A percentile compares a stretch with the other conserved stretches of the same genome.
Evolutionary conservation across 345 rosid species (phyloP).

Genomic region (Eutrema heterophyllum): DNA sequence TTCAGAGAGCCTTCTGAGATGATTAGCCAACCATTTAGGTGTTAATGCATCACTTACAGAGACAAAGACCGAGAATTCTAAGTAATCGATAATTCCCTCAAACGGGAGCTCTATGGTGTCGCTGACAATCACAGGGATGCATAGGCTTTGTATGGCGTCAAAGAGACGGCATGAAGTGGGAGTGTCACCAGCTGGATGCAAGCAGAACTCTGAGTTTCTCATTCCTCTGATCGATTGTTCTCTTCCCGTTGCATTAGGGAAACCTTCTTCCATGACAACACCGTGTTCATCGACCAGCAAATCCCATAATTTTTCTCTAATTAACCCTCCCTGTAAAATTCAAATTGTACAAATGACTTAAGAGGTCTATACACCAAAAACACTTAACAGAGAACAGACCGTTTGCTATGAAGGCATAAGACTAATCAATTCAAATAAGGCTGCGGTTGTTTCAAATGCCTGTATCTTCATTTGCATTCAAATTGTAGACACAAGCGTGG

Average conservation of each 20-base stretch:
- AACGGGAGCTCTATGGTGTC: constrained; percentile 88
- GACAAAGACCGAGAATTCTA: constrained; percentile 69
- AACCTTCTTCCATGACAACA: constrained; percentile 90
- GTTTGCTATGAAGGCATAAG: background rate
- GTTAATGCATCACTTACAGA: constrained; percentile 69
- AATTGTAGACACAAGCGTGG: background rate
- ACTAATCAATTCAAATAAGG: too few species aligned
- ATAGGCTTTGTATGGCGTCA: constrained; percentile 92
- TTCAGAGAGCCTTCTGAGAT: constrained; percentile 52
- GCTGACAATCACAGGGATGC: constrained; percentile 86
- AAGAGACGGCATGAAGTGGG: constrained; percentile 96
- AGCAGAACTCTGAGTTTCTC: constrained; percentile 88
- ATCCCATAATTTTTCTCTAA: constrained; percentile 87
- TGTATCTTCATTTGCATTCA: too few species aligned
- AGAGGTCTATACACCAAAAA: background rate
- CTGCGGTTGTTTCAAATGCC: too few species aligned
- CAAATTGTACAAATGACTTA: background rate
- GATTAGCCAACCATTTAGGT: constrained; percentile 60
- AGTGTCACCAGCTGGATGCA: constrained; percentile 97
- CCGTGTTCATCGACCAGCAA: constrained; percentile 54
- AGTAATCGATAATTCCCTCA: constrained; percentile 79
- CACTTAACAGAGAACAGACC: background rate
- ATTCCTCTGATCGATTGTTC: constrained; percentile 86
- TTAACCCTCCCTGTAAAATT: constrained; percentile 61
- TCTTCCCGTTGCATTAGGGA: constrained; percentile 90